These are phyloP conservation scores for Leccinum truebloodii DNA, from an alignment of 768 basidiomycete species.

Conservation along the genomic window DNA sequence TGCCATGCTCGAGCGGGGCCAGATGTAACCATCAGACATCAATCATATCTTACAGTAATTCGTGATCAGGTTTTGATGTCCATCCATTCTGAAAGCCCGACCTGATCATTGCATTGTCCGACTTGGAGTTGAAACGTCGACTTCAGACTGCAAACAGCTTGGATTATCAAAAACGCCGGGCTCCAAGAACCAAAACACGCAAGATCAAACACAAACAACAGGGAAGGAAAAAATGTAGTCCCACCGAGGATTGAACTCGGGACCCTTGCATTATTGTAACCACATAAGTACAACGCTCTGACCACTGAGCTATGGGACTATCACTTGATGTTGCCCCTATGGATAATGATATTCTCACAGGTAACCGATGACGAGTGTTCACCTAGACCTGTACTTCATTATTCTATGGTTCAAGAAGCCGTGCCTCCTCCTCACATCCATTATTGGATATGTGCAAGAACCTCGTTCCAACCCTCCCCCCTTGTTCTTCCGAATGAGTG, in stretches of 20 bases:
- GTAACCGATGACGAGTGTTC: not conserved
- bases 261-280: constrained; percentile 59
- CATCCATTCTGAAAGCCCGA: not conserved
- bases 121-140: not conserved
- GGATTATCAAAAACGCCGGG: not conserved
- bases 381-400: not conserved
- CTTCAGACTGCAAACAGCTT: not conserved
- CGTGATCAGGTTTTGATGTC: not conserved
- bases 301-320: constrained; percentile 62
- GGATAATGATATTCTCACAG: not conserved
- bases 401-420: constrained; percentile 29
- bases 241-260: constrained; percentile 65
- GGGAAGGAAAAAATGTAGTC: constrained; percentile 43
- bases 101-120: not conserved
- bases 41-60: not conserved
- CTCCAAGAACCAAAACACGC: not conserved
- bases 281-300: constrained; percentile 64
- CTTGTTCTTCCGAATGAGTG: constrained; percentile 85
- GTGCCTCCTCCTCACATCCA: constrained; percentile 44
- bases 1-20: not conserved
- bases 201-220: not conserved
- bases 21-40: not conserved
- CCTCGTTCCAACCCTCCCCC: constrained; percentile 68
- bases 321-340: not conserved
- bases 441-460: constrained; percentile 52